These are phyloP conservation scores for Oryza meyeriana DNA, from an alignment of 176 grass and related monocot genomes.

Conservation along the genomic window DNA sequence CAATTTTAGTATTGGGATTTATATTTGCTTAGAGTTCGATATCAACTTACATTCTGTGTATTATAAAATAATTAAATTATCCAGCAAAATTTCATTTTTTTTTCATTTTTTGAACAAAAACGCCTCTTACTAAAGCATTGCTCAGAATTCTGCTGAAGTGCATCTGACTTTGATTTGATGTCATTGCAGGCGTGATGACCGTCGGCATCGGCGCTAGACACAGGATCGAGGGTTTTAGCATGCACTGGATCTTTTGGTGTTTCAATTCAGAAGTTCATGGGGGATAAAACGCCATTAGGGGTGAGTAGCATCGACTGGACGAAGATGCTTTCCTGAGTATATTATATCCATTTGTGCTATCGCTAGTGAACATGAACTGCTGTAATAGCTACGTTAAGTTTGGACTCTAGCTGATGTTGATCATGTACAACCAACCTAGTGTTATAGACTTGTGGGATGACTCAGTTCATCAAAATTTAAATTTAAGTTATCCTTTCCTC, in stretches of 20 bases:
- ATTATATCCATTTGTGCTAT: not conserved
- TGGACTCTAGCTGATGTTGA: not conserved
- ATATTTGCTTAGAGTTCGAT: not conserved
- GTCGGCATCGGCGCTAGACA: slow-evolving; percentile 28
- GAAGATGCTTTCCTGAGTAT: not conserved
- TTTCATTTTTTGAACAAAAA: not conserved
- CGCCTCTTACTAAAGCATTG: not conserved
- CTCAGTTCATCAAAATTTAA: not conserved
- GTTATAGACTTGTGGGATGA: not conserved
- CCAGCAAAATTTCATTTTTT: not conserved
- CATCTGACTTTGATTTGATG: slow-evolving; percentile 18
- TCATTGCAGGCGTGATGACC: slow-evolving; percentile 30
- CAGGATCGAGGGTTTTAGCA: not conserved
- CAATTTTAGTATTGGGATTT: not conserved
- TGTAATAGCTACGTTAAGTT: not conserved
- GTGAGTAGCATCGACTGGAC: not conserved
- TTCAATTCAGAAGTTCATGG: not conserved
- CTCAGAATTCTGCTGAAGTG: slow-evolving; percentile 6
- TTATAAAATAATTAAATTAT: not conserved
- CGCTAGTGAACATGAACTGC: slow-evolving; percentile 1
- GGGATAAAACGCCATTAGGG: not conserved
- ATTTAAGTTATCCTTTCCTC: not conserved
- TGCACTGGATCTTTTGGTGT: not conserved
- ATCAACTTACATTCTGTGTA: not conserved
- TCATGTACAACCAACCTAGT: not conserved